Base-by-base conservation (phyloP, 2,329 filamentous ascomycete genomes). In the Pseudogymnoascus sp. region DNA sequence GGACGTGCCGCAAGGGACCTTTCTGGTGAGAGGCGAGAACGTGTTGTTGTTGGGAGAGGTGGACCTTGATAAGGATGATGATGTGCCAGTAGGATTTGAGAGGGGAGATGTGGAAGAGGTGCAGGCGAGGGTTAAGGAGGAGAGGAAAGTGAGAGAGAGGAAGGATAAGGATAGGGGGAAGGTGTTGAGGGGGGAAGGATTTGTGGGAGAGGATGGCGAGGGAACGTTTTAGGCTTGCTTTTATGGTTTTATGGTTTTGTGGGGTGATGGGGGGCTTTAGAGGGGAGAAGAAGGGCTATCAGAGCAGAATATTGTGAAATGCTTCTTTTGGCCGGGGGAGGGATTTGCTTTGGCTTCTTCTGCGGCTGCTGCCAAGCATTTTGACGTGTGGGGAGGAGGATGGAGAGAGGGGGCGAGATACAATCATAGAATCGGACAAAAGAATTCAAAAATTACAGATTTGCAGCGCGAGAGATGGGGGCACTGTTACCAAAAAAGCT, bases 21-120 rank as follows among this genome's bases (percentile, higher is more conserved):
- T 94, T 77, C 84, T 97, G 37, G 91, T 99, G 53, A 84, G 94
- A 64, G 94, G 94, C 69, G 94, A 99, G 78, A 99, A 99, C 75
- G 94, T 99, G n/a, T 81, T 96, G 61, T 80, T 99, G 50, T 83
- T 97, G 16, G 94, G 94, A 38, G 95, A 97, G 77, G 96, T 99
- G 70, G 94, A 99, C 74, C 84, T 99, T 23, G 94, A 99, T 79
- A 91, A 89, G 72, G 94, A 99, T 76, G 94, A 99, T 75, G 87
- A 95, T 64, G 82, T 91, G 12, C 91, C 91, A 0, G 75, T 80
- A 4, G 85, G 87, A 33, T 91, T 89, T 67, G 78, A 84, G 70
- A 72, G 75, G 67, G 91, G 86, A 1, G 82, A 90, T 0, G 79
- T 86, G 59, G 83, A 88, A 56, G 77, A 87, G 66, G 90, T 96